Evolutionary conservation across 148 eudicot species (phyloP).

Genomic region (Rhododendron ovatum): DNA sequence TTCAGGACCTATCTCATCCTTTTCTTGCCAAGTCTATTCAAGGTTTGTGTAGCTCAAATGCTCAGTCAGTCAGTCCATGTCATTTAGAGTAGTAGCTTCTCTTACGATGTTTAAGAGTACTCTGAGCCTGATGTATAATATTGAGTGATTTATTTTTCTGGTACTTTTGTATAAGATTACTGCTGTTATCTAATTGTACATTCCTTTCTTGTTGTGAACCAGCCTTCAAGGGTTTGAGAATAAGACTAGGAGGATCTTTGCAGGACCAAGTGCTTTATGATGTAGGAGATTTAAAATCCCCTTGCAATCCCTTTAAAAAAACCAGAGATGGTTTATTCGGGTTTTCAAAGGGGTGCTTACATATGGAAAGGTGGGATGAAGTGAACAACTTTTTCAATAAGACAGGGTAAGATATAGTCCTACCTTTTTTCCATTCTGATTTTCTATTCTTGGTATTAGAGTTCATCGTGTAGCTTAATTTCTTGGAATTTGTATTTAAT

Average conservation of each 20-base stretch:
- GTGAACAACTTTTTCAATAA: slow-evolving; percentile 54
- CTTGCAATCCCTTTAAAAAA: slow-evolving; percentile 63
- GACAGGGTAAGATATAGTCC: slow-evolving; percentile 50
- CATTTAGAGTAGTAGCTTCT: background rate
- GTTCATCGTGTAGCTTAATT: slow-evolving; percentile 37
- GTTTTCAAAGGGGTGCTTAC: slow-evolving; percentile 74
- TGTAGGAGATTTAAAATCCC: slow-evolving; percentile 46
- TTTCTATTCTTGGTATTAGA: slow-evolving; percentile 50
- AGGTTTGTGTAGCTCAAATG: slow-evolving; percentile 39
- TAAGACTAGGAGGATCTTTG: slow-evolving; percentile 91
- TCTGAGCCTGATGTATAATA: background rate
- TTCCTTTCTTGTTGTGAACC: slow-evolving; percentile 14
- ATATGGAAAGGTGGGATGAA: slow-evolving; percentile 75
- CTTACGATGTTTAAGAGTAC: slow-evolving; percentile 13
- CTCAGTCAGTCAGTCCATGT: background rate
- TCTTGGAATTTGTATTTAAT: background rate
- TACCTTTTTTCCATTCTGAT: background rate
- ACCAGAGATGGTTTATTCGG: slow-evolving; percentile 57
- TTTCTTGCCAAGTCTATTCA: slow-evolving; percentile 60
- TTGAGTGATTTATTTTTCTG: background rate
- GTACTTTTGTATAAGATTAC: background rate
- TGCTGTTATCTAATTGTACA: background rate
- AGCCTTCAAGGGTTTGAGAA: slow-evolving; percentile 75
- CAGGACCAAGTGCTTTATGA: slow-evolving; percentile 78
- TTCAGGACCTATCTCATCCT: slow-evolving; percentile 74